Evolutionary conservation across 805 yeast species (phyloP).

Genomic region (Ogataea kodamae): DNA sequence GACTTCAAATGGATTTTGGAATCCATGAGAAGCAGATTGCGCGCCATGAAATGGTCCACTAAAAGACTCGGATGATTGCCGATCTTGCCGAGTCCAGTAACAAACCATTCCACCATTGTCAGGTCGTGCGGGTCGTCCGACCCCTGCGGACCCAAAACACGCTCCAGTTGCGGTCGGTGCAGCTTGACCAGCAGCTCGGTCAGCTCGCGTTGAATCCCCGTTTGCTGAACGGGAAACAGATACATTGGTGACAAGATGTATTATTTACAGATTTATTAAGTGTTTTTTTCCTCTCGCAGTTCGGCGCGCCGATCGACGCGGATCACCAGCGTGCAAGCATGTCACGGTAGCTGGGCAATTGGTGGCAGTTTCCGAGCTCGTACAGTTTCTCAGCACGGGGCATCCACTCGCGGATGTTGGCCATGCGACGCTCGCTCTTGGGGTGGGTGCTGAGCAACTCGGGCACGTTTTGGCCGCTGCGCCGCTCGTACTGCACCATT

Average conservation of each 20-base stretch:
- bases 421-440: conserved; percentile 66
- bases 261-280: too few relatives aligned
- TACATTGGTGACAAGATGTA: too few relatives aligned
- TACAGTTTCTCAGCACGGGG: conserved; percentile 48
- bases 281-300: background rate
- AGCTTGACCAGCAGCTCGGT: conserved; percentile 40
- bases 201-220: conserved; percentile 42
- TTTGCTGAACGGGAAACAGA: conserved; percentile 42
- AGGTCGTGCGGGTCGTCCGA: conserved; percentile 18
- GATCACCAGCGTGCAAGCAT: conserved; percentile 12
- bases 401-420: conserved; percentile 65
- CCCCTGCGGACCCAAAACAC: conserved; percentile 8
- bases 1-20: conserved; percentile 50
- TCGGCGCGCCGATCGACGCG: conserved; percentile 7
- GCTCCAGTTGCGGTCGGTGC: conserved; percentile 33
- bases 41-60: conserved; percentile 76
- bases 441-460: conserved; percentile 91
- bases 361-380: conserved; percentile 41
- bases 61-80: conserved; percentile 66
- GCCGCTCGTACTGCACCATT: conserved; percentile 57
- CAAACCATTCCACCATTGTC: conserved; percentile 41
- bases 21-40: conserved; percentile 62
- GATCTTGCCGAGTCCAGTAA: conserved; percentile 46
- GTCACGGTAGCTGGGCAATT: conserved; percentile 6
- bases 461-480: conserved; percentile 34